Conservation (phyloP, 345 rosid species). For the Fremontodendron californicum region DNA sequence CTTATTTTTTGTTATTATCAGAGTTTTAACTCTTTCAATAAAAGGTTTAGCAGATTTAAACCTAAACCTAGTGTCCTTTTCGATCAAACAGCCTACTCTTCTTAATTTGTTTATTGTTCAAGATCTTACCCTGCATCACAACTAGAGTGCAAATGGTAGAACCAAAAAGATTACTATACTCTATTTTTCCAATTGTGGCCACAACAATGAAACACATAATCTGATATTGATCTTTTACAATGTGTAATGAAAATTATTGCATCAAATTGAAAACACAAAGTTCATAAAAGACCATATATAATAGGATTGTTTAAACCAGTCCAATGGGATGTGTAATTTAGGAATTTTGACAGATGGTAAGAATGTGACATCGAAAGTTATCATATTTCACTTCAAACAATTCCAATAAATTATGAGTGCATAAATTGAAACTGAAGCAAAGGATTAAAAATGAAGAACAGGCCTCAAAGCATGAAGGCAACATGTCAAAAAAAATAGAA, state of each 20-base stretch:
- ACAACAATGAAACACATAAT: not conserved
- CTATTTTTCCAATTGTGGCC: not conserved
- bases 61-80: too few species aligned
- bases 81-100: too few species aligned
- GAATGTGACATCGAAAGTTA: not conserved
- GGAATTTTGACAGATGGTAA: not conserved
- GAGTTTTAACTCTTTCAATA: too few species aligned
- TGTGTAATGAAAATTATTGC: not conserved
- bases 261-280: not conserved
- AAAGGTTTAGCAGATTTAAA: too few species aligned
- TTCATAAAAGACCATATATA: not conserved
- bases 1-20: too few species aligned
- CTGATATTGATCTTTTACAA: not conserved
- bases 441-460: not conserved
- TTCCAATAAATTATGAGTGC: too few species aligned
- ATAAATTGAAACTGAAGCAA: not conserved
- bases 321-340: not conserved
- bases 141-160: not conserved
- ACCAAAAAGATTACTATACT: not conserved
- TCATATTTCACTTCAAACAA: not conserved
- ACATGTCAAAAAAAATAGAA: not conserved
- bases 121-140: too few species aligned
- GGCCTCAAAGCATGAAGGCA: not conserved
- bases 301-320: not conserved
- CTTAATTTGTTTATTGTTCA: too few species aligned